Conservation (phyloP, 73 alveolate genomes). For the Tetrahymena elliotti region DNA sequence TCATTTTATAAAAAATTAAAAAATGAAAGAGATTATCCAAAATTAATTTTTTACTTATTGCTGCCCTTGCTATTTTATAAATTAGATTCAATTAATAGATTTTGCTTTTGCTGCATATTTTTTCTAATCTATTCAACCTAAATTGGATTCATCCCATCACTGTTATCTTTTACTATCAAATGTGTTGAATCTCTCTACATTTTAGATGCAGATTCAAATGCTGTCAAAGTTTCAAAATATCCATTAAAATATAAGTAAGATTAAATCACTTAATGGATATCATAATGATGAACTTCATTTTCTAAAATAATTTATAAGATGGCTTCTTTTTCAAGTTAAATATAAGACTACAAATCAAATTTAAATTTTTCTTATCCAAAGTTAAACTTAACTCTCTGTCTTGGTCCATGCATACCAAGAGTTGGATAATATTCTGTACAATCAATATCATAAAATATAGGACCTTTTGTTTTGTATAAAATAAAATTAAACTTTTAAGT, state of each 20-base stretch:
- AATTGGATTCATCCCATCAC: not conserved
- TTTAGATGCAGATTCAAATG: not conserved
- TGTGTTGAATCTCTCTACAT: not conserved
- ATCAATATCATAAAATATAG: not conserved
- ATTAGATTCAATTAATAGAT: not conserved
- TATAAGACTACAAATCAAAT: not conserved
- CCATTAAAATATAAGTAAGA: not conserved
- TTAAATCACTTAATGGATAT: not conserved
- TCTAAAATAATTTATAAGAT: not conserved
- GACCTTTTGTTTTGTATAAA: not conserved
- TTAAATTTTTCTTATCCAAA: not conserved
- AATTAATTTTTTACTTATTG: not conserved
- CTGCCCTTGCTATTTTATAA: not conserved
- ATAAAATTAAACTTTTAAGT: not conserved
- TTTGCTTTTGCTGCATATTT: not conserved
- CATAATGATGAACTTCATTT: not conserved
- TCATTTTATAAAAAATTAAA: not conserved
- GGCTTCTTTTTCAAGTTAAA: not conserved
- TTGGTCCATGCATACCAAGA: not conserved
- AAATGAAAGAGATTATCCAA: too few species aligned
- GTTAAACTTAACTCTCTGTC: not conserved
- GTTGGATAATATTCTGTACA: not conserved
- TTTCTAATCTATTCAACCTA: not conserved
- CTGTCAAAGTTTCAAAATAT: not conserved
- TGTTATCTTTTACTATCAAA: not conserved